Percentiles rank a stretch among this genome's conserved stretches.
These are phyloP conservation scores for Suillus alpinus DNA, from an alignment of 768 basidiomycete species.

Conservation along the genomic window DNA sequence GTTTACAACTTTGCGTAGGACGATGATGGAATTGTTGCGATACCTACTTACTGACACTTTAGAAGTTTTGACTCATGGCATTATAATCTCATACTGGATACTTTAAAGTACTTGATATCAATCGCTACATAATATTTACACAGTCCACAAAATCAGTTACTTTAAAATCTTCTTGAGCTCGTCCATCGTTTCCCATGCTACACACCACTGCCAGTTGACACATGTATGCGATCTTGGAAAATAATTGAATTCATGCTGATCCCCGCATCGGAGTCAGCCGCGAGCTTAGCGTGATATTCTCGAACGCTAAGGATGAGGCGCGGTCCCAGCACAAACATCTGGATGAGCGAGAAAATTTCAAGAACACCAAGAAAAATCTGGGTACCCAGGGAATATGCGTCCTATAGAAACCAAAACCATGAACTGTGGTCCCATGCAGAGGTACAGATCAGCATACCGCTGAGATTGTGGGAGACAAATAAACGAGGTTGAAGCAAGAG, in stretches of 20 bases:
- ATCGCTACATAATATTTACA: too few species aligned
- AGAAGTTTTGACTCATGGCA: background rate
- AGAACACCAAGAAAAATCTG: background rate
- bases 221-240: background rate
- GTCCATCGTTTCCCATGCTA: background rate
- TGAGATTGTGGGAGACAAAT: background rate
- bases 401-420: background rate
- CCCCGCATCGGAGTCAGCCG: background rate
- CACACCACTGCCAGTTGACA: background rate
- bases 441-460: background rate
- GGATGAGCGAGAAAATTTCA: background rate
- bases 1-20: background rate
- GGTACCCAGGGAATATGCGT: background rate
- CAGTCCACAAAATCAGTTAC: too few species aligned
- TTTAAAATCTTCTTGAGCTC: too few species aligned
- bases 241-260: background rate
- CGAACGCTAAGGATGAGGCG: background rate
- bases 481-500: background rate
- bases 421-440: background rate
- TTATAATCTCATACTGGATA: background rate
- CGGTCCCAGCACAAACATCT: background rate
- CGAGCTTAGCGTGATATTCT: background rate
- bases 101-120: background rate
- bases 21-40: background rate
- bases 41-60: background rate